Conservation (phyloP, 768 basidiomycete species). For the Dentipellis sp. region DNA sequence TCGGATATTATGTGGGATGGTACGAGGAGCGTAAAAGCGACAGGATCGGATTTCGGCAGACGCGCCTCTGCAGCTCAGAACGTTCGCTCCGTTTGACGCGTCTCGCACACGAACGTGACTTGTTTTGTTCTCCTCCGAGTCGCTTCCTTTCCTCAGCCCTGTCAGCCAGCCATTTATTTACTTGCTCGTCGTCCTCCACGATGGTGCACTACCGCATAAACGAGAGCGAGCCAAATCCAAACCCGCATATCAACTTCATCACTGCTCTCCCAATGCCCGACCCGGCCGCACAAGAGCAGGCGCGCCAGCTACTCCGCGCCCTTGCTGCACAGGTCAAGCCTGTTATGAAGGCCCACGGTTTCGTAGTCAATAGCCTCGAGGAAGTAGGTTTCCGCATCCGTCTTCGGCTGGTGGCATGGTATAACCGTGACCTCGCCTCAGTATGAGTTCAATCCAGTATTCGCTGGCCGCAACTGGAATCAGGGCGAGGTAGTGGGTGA, state of each 20-base stretch:
- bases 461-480: constrained; percentile 82
- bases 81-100: neutral
- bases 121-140: neutral
- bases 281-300: constrained; percentile 44
- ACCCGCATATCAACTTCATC: constrained; percentile 72
- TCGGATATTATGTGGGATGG: constrained; percentile 7
- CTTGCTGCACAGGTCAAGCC: constrained; percentile 79
- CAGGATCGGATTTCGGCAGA: neutral
- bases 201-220: constrained; percentile 77
- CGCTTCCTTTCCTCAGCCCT: neutral
- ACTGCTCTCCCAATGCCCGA: constrained; percentile 39
- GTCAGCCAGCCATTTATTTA: neutral
- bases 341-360: constrained; percentile 73
- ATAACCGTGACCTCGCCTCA: constrained; percentile 18
- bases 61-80: neutral
- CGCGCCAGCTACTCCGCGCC: constrained; percentile 64
- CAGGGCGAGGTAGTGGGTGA: constrained; percentile 70
- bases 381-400: constrained; percentile 41
- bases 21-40: neutral
- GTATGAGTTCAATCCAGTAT: constrained; percentile 75
- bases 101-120: neutral
- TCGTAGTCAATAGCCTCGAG: constrained; percentile 70
- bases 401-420: neutral
- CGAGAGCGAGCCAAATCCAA: constrained; percentile 61
- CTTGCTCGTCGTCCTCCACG: too few species aligned